A percentile compares a stretch with the other conserved stretches of the same genome.
These are phyloP conservation scores for Phaeophleospora eucalypticola DNA, from an alignment of 2,329 filamentous ascomycete genomes.

Conservation along the genomic window DNA sequence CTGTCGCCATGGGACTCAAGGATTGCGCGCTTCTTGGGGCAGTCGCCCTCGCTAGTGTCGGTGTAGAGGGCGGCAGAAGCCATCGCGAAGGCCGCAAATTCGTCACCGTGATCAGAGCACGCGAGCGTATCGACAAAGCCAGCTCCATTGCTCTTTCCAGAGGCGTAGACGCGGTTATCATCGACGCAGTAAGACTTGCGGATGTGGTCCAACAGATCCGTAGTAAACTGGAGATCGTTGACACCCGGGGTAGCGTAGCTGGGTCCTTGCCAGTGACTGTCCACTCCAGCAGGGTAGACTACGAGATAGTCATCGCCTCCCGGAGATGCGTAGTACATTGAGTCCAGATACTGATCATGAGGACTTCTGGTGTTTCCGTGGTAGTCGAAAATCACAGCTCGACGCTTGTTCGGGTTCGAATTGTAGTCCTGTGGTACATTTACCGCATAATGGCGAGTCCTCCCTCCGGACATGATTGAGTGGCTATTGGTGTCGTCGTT, in stretches of 20 bases:
- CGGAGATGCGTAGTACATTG: conserved; percentile 43
- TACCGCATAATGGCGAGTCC: conserved; percentile 23
- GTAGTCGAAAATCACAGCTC: conserved; percentile 45
- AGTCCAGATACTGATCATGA: conserved; percentile 39
- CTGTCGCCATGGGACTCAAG: conserved; percentile 44
- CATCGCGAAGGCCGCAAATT: conserved; percentile 50
- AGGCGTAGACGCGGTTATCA: conserved; percentile 41
- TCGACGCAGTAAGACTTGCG: conserved; percentile 45
- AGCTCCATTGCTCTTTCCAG: conserved; percentile 54
- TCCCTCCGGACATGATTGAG: conserved; percentile 16
- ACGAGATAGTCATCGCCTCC: conserved; percentile 44
- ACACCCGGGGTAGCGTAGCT: conserved; percentile 35
- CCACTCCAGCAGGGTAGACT: conserved; percentile 45
- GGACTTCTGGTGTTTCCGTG: conserved; percentile 40
- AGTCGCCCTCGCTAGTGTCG: conserved; percentile 22
- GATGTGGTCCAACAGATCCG: conserved; percentile 41
- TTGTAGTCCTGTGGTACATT: conserved; percentile 26
- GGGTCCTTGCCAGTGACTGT: conserved; percentile 39
- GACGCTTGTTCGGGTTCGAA: conserved; percentile 11
- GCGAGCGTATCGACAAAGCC: conserved; percentile 46
- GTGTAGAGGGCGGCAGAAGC: conserved; percentile 47
- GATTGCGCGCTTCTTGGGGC: conserved; percentile 35
- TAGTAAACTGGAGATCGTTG: conserved; percentile 44
- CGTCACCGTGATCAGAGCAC: conserved; percentile 38
- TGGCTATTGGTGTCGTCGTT: conserved; percentile 16